Evolutionary conservation across 1,284 basidiomycete genomes (phyloP).

Genomic region (Exsudoporus floridanus): DNA sequence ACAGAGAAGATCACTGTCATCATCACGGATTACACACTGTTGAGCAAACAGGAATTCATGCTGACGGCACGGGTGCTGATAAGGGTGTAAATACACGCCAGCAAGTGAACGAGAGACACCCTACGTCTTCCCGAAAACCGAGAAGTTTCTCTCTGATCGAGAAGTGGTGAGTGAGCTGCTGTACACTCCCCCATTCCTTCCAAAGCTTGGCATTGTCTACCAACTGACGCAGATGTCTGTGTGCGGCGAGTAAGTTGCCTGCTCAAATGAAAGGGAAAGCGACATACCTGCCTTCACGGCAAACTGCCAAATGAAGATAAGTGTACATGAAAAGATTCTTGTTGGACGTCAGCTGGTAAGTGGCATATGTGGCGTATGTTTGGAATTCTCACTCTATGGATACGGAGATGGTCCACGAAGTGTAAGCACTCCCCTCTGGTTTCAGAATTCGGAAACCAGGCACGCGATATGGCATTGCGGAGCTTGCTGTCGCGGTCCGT

Average conservation of each 20-base stretch:
- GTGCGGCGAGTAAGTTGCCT: neutral
- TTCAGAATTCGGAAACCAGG: neutral
- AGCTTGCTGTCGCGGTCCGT: conserved; percentile 1
- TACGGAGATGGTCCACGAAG: conserved; percentile 14
- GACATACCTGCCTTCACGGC: conserved; percentile 10
- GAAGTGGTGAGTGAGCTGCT: conserved; percentile 20
- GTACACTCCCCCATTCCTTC: conserved; percentile 17
- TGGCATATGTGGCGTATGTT: neutral
- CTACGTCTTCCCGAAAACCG: conserved; percentile 12
- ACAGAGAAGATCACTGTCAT: conserved; percentile 19
- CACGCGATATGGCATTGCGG: conserved; percentile 3
- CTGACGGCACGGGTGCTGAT: conserved; percentile 14
- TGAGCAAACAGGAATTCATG: conserved; percentile 9
- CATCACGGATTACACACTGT: conserved; percentile 10
- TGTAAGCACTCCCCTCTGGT: conserved; percentile 3
- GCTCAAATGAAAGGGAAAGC: neutral
- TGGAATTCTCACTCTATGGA: conserved; percentile 24
- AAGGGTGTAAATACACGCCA: neutral
- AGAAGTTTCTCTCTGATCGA: conserved; percentile 15
- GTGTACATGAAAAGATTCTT: conserved; percentile 30
- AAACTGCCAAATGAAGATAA: conserved; percentile 24
- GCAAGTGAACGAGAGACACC: neutral
- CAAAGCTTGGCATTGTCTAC: conserved; percentile 9
- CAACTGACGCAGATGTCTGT: conserved; percentile 15
- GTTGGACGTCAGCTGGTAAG: conserved; percentile 7